These are phyloP conservation scores for Chrysanthemum lavandulifolium DNA, from an alignment of 129 eudicot genomes.

Conservation along the genomic window DNA sequence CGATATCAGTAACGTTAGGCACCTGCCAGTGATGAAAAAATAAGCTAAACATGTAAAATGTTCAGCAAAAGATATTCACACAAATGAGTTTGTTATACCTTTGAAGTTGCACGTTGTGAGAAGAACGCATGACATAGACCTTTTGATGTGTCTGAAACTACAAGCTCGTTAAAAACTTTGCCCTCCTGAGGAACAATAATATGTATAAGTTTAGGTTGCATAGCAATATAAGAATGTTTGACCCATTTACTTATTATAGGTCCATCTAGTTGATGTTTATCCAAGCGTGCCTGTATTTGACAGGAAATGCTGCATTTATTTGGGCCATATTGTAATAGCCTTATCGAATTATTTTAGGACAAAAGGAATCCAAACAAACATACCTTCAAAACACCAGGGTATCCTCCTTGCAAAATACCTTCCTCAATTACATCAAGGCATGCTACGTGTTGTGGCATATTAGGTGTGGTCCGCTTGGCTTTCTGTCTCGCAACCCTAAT, in stretches of 20 bases:
- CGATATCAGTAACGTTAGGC: constrained; percentile 80
- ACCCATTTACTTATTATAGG: background rate
- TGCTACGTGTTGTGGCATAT: constrained; percentile 85
- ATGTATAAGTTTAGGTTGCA: constrained; percentile 2
- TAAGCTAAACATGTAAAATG: background rate
- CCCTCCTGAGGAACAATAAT: constrained; percentile 54
- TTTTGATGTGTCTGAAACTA: constrained; percentile 67
- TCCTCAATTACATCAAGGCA: constrained; percentile 85
- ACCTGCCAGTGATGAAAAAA: constrained; percentile 49
- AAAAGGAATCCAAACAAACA: background rate
- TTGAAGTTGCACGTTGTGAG: constrained; percentile 85
- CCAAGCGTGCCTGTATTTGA: too few species aligned
- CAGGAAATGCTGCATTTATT: background rate
- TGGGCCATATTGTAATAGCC: too few species aligned
- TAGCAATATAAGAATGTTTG: background rate
- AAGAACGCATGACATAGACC: constrained; percentile 93
- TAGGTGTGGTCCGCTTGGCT: constrained; percentile 54
- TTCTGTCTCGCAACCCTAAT: constrained; percentile 56
- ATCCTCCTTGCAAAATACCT: constrained; percentile 81
- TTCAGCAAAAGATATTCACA: background rate
- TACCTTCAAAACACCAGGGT: constrained; percentile 79
- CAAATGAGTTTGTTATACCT: constrained; percentile 53
- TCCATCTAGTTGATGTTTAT: too few species aligned
- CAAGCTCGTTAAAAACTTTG: constrained; percentile 59
- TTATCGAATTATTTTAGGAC: too few species aligned